Evolutionary conservation across 306 rosid species (phyloP).

Genomic region (Quillaja saponaria): DNA sequence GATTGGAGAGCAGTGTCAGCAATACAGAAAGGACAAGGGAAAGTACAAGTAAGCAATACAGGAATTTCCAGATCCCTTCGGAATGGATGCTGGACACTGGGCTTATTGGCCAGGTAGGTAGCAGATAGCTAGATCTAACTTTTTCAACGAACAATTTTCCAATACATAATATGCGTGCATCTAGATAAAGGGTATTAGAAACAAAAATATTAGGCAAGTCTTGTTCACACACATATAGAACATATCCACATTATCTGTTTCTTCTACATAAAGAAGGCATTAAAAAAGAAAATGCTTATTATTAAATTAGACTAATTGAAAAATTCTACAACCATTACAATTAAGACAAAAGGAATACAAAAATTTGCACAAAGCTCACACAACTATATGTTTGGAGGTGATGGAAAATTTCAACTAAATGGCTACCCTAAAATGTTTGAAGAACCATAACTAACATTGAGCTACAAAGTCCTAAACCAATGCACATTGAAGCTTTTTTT

Average conservation of each 20-base stretch:
- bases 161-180: background rate
- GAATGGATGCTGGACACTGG: slow-evolving; percentile 85
- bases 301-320: too few species aligned
- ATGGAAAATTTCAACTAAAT: too few species aligned
- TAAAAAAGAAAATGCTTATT: too few species aligned
- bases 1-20: slow-evolving; percentile 76
- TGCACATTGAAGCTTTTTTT: too few species aligned
- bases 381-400: too few species aligned
- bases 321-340: too few species aligned
- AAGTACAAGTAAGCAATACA: slow-evolving; percentile 59
- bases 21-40: slow-evolving; percentile 73
- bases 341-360: too few species aligned
- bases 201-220: background rate
- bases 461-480: background rate
- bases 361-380: too few species aligned
- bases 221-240: background rate
- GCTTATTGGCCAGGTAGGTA: slow-evolving; percentile 68
- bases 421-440: background rate
- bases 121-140: background rate
- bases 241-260: background rate
- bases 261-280: too few species aligned
- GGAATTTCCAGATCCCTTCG: slow-evolving; percentile 78
- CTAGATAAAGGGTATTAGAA: background rate
- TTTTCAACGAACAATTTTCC: slow-evolving; percentile 10
- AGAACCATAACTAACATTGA: background rate